Evolutionary conservation across 371 early-diverging fungal genomes (phyloP).

Genomic region (Lichtheimia corymbifera): DNA sequence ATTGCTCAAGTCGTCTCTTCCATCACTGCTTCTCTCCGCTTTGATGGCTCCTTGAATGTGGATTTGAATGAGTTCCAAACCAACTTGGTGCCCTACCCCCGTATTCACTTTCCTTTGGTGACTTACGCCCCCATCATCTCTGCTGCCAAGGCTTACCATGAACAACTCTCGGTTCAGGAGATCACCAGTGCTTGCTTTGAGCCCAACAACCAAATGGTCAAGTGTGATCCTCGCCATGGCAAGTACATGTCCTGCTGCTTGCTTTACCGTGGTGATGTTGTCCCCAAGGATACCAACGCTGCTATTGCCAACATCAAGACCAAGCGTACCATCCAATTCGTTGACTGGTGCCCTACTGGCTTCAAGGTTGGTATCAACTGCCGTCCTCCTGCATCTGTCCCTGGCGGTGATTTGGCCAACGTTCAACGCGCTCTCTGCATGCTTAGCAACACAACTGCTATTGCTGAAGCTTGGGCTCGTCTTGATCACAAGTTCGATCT

Average conservation of each 20-base stretch:
- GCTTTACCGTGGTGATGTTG: constrained; percentile 92
- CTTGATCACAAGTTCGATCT: constrained; percentile 92
- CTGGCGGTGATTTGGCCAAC: constrained; percentile 85
- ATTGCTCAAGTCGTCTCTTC: constrained; percentile 99
- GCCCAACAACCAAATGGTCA: constrained; percentile 94
- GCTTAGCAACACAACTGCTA: constrained; percentile 93
- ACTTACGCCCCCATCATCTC: constrained; percentile 93
- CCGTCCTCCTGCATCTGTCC: constrained; percentile 85
- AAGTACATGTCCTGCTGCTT: constrained; percentile 96
- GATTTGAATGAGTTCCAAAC: constrained; percentile 97
- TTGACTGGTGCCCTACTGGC: constrained; percentile 97
- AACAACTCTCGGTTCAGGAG: constrained; percentile 85
- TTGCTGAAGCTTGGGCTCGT: constrained; percentile 93
- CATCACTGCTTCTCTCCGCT: constrained; percentile 98
- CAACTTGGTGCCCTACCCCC: constrained; percentile 96
- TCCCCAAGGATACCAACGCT: constrained; percentile 80
- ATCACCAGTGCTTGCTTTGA: constrained; percentile 93
- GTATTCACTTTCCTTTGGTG: constrained; percentile 93
- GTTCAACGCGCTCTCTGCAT: constrained; percentile 92
- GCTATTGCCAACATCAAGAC: constrained; percentile 89
- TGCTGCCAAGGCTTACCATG: constrained; percentile 89
- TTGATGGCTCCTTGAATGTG: constrained; percentile 94
- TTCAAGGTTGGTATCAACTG: constrained; percentile 85
- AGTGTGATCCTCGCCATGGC: constrained; percentile 91
- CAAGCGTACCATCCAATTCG: constrained; percentile 90